phyloP scores from a whole-genome alignment of 2,329 filamentous ascomycete genomes.

The Trichoderma sp. region DNA sequence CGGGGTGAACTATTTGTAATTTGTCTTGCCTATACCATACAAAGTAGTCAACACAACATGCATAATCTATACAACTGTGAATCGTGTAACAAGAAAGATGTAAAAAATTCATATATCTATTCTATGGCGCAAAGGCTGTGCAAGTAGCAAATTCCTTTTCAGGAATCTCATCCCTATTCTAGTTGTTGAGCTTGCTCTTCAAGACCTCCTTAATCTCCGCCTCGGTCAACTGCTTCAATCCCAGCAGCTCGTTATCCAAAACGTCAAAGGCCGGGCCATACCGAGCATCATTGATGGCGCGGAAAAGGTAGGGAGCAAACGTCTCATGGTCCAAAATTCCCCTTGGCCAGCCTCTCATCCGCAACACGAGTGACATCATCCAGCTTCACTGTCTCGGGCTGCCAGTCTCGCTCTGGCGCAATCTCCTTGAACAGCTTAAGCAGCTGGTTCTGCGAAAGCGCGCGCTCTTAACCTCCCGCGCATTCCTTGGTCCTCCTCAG shows the following conservation, averaged over 20 bases:
- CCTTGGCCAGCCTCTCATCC: slow-evolving; percentile 32
- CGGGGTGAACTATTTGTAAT: neutral
- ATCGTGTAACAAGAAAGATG: neutral
- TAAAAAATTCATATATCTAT: neutral
- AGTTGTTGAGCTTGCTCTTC: slow-evolving; percentile 21
- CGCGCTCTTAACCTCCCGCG: slow-evolving; percentile 40
- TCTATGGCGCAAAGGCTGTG: neutral
- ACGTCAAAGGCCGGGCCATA: slow-evolving; percentile 36
- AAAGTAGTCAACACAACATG: neutral
- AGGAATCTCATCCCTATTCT: neutral
- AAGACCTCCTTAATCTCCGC: slow-evolving; percentile 37
- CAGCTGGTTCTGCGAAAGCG: slow-evolving; percentile 45
- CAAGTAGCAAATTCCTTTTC: neutral
- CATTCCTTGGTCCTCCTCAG: slow-evolving; percentile 53
- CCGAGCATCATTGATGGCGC: slow-evolving; percentile 31
- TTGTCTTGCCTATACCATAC: neutral
- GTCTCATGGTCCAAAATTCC: slow-evolving; percentile 31
- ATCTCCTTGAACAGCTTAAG: slow-evolving; percentile 46
- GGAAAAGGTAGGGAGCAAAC: slow-evolving; percentile 33
- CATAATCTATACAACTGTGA: neutral
- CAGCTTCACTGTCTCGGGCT: slow-evolving; percentile 37
- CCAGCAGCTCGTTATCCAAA: slow-evolving; percentile 44
- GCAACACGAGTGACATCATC: slow-evolving; percentile 29
- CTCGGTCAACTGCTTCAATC: slow-evolving; percentile 41
- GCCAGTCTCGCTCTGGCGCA: slow-evolving; percentile 46